Evolutionary conservation across 305 asterid genomes (phyloP).

Genomic region (Fraxinus velutina): DNA sequence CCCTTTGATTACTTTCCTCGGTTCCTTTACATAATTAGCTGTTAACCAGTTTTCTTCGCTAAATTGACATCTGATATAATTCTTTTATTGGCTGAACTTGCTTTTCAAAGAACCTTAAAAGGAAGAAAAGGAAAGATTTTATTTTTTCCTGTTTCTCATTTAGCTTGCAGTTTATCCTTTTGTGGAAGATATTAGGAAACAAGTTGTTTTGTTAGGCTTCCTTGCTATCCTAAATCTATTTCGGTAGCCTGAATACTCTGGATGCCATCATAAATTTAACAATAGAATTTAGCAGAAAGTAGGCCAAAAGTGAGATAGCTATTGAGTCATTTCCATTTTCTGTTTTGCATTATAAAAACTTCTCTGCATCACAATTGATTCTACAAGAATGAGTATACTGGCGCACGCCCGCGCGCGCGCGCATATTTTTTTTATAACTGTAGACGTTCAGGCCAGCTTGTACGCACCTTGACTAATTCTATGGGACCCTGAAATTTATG

Average conservation of each 20-base stretch:
- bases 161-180: not conserved
- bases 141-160: not conserved
- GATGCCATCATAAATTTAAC: not conserved
- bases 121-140: not conserved
- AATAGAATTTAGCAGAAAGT: not conserved
- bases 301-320: not conserved
- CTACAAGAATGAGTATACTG: not conserved
- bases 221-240: not conserved
- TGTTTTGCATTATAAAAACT: not conserved
- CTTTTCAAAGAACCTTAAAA: not conserved
- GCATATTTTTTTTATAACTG: no score
- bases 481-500: no score
- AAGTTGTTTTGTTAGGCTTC: not conserved
- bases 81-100: slow-evolving; percentile 15
- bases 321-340: not conserved
- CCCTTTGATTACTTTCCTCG: not conserved
- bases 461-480: no score
- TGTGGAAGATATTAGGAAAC: not conserved
- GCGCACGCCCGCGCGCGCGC: no score
- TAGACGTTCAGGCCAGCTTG: no score
- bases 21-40: not conserved
- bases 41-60: not conserved
- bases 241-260: not conserved
- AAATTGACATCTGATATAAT: not conserved
- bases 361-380: not conserved